Evolutionary conservation across 2,329 filamentous ascomycete species (phyloP), one percentile per base, ranked within the genome.

Genomic region (Penicillium griseofulvum): DNA sequence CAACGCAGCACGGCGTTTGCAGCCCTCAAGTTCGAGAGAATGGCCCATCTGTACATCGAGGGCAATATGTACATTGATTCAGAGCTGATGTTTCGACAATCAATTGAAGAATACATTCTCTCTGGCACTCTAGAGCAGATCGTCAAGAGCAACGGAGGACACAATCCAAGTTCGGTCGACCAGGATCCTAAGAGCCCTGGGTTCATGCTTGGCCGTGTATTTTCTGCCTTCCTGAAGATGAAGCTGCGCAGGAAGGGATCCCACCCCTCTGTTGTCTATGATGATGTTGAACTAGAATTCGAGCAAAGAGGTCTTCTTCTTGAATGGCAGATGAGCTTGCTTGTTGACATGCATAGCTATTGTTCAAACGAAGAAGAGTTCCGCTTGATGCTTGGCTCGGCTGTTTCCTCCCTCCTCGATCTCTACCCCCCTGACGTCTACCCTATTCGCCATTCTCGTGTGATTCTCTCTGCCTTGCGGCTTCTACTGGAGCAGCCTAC

Each of bases 1-100:
- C 71, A 78, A 12, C 70, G 72, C 46, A 63, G 54, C 34, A 67
- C 72, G 0, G 77, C 74, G 0, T 74, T 76, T 58, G 65, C 75
- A 5, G 69, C 73, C 11, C 63, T 76, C 8, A 80, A 80, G 55
- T 74, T 74, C 44, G 78, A 80, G 58, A 70, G 74, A 52, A 72
- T 78, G 22, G 77, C 72, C 2, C 66, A 71, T 49, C 64, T 76
- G 2, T 76, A 75, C 56, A 52, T 75, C 17, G 74, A 77, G 42
- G 63, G 65, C n/a, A 68, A 69, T 37, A 67, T 74, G 50, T 63
- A 58, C 24, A 55, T 56, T 24, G 72, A 73, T 49, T 73, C 77
- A 0, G 67, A 69, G 19, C 56, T 68, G 29, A 68, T 71, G 8
- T 77, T 78, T 38, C 61, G 62, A 36, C 69, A 73, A 39, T 74